These are phyloP conservation scores for Fraxinus sp. DNA, from an alignment of 305 asterid genomes.

Conservation along the genomic window DNA sequence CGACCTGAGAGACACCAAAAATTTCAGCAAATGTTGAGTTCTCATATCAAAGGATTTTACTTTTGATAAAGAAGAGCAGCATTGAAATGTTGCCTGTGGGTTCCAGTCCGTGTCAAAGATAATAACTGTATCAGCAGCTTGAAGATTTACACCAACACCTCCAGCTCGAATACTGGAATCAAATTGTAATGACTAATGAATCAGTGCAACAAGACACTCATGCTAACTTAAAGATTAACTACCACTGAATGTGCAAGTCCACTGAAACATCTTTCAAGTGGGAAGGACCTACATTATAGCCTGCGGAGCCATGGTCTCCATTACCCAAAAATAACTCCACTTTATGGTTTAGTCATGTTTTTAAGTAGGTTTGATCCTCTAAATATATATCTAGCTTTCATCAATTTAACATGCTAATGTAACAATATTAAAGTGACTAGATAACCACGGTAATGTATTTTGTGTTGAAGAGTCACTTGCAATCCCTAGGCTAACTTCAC, in stretches of 20 bases:
- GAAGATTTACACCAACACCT: constrained; percentile 99
- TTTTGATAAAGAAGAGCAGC: constrained; percentile 17
- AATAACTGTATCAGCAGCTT: constrained; percentile 99
- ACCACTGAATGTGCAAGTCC: not conserved
- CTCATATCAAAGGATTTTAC: constrained; percentile 10
- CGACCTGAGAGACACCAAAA: constrained; percentile 65
- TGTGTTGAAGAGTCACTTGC: not conserved
- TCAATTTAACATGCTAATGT: not conserved
- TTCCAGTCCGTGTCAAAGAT: constrained; percentile 99
- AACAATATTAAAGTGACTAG: constrained; percentile 5
- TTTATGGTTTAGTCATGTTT: not conserved
- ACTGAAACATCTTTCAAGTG: not conserved
- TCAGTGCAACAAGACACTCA: constrained; percentile 17
- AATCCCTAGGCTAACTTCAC: constrained; percentile 14
- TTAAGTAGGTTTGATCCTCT: not conserved
- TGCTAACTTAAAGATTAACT: not conserved
- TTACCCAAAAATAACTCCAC: not conserved
- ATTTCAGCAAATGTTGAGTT: constrained; percentile 18
- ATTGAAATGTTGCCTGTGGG: constrained; percentile 69
- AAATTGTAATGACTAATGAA: constrained; percentile 24
- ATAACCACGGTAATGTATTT: not conserved
- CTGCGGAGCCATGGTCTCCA: not conserved
- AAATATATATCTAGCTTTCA: not conserved
- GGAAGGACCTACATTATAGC: not conserved
- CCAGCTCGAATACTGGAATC: constrained; percentile 95